phyloP scores from a whole-genome alignment of 768 basidiomycete species.

The Lactarius pseudohatsudake region DNA sequence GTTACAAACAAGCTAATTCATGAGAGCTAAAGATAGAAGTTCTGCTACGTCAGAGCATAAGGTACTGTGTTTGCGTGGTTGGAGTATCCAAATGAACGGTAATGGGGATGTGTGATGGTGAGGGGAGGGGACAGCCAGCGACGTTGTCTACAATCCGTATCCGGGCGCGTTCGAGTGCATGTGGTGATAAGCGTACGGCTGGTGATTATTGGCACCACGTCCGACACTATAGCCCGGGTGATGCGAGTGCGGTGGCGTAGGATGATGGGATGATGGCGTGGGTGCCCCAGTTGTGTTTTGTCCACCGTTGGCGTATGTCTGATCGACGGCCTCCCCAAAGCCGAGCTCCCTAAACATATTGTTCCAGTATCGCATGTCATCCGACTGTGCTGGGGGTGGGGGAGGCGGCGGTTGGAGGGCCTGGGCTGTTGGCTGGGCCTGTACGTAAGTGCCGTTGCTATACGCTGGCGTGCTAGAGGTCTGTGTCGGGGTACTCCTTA shows the following conservation, averaged over 20 bases:
- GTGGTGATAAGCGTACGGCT: conserved; percentile 28
- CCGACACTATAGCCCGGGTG: conserved; percentile 15
- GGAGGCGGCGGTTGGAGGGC: neutral
- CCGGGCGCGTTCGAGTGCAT: conserved; percentile 29
- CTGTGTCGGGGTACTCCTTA: conserved; percentile 29
- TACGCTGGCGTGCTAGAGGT: conserved; percentile 17
- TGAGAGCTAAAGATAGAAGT: conserved; percentile 3
- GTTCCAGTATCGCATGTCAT: conserved; percentile 70
- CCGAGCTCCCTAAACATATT: conserved; percentile 76
- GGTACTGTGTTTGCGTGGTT: conserved; percentile 12
- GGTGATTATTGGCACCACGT: conserved; percentile 1
- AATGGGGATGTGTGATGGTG: conserved; percentile 1
- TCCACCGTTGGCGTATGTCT: conserved; percentile 19
- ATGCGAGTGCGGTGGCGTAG: neutral
- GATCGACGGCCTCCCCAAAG: conserved; percentile 47
- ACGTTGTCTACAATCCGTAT: conserved; percentile 24
- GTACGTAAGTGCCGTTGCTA: conserved; percentile 8
- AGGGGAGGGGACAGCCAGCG: neutral
- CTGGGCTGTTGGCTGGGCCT: conserved; percentile 12
- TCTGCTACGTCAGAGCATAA: conserved; percentile 12
- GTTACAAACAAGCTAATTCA: conserved; percentile 19
- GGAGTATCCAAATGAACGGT: conserved; percentile 3
- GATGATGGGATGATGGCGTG: conserved; percentile 4
- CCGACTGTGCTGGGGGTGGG: conserved; percentile 30
- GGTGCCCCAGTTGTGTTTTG: conserved; percentile 2